These are phyloP conservation scores for Talaromyces adpressus DNA, from an alignment of 495 filamentous ascomycete species.

Conservation along the genomic window DNA sequence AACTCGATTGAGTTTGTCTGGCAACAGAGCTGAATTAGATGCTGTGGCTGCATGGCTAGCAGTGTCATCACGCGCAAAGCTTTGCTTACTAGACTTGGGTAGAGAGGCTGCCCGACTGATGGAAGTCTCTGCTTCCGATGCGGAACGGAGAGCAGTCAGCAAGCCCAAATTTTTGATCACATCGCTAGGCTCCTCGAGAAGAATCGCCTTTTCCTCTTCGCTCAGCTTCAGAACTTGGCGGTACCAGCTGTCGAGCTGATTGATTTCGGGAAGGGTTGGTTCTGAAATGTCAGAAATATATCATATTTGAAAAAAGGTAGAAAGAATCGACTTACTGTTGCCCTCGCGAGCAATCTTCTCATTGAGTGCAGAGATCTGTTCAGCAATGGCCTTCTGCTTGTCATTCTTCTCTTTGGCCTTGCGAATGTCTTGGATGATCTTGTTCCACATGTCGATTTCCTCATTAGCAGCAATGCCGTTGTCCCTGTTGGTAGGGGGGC, in stretches of 20 bases:
- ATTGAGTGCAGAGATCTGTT: slow-evolving; percentile 49
- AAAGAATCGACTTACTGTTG: slow-evolving; percentile 30
- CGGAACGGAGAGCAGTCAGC: slow-evolving; percentile 51
- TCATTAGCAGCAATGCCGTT: slow-evolving; percentile 50
- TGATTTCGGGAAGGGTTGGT: slow-evolving; percentile 32
- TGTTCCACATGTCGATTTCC: slow-evolving; percentile 58
- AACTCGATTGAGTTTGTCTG: slow-evolving; percentile 37
- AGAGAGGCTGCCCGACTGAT: slow-evolving; percentile 35
- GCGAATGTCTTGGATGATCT: slow-evolving; percentile 50
- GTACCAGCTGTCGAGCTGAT: slow-evolving; percentile 49
- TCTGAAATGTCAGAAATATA: slow-evolving; percentile 16
- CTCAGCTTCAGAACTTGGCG: slow-evolving; percentile 57
- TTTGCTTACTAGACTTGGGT: slow-evolving; percentile 53
- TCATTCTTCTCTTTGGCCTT: slow-evolving; percentile 57
- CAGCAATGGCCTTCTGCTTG: slow-evolving; percentile 39
- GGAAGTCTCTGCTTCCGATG: slow-evolving; percentile 52
- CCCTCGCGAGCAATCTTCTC: slow-evolving; percentile 38
- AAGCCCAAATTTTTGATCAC: slow-evolving; percentile 54
- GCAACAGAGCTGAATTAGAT: slow-evolving; percentile 37
- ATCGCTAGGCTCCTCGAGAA: slow-evolving; percentile 50
- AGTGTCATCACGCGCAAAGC: slow-evolving; percentile 63
- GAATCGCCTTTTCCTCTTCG: slow-evolving; percentile 54
- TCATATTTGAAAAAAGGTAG: neutral
- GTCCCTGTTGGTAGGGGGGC: slow-evolving; percentile 31
- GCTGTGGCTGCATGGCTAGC: slow-evolving; percentile 64